Evolutionary conservation across 2,329 filamentous ascomycete species (phyloP), one percentile per base, ranked within the genome.

Genomic region (Colletotrichum echinochloae): DNA sequence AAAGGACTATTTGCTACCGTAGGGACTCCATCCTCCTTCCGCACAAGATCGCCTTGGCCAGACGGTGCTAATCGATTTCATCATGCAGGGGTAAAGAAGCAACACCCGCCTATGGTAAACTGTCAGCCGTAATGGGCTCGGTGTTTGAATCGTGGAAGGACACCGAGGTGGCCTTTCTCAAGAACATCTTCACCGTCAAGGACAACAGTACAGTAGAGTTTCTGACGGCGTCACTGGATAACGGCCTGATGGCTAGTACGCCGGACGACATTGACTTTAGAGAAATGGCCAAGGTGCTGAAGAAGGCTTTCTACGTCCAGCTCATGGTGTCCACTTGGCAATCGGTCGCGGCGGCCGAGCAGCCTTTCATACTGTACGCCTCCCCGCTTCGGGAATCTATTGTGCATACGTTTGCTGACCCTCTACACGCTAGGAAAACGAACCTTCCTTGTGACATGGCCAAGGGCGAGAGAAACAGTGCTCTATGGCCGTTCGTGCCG

Each of bases 111-210:
- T 65, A 65, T 9, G 52, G 39, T 16, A 30, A 30, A 26, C 8
- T 56, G 16, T 30, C 20, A 8, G 64, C 56, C 28, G 28, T 66
- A 9, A 66, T 61, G 64, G 64, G 64, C 1, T 48, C 52, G 2
- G 56, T 66, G 9, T 61, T 66, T 9, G 64, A 66, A n/a, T 54
- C 48, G 46, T 66, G 64, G 64, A 66, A 66, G 46, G 64, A n/a
- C 1, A 20, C 37, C 11, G 18, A 66, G 37, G 28, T 44, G 2
- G 64, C 44, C 20, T 61, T 35, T 20, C 20, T 66, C 56, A 16
- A 62, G 3, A 54, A 33, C 1, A 54, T 66, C 4, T 66, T 66
- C 37, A 52, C 26, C 5, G 56, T 56, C 3, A 61, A 41, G 6
- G 37, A 66, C 46, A 52, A 26, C 5, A 48, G 33, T 2, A 61